Conservation (phyloP, 2,329 filamentous ascomycete species). For the Chaetothyriales sp. region DNA sequence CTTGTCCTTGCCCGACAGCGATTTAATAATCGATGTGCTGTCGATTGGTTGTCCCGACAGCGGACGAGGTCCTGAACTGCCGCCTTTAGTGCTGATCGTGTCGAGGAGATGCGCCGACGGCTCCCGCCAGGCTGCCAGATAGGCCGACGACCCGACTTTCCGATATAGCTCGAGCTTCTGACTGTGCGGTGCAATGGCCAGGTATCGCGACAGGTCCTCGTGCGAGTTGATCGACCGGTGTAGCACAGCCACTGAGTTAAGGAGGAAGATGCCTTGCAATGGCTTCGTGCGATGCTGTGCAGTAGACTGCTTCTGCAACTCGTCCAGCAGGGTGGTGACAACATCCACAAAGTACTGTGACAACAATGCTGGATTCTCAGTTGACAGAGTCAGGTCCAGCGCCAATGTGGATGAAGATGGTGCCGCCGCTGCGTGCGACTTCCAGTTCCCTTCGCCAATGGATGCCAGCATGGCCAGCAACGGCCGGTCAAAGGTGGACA, state of each 20-base stretch:
- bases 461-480: slow-evolving; percentile 84
- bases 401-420: slow-evolving; percentile 22
- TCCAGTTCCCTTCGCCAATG: slow-evolving; percentile 85
- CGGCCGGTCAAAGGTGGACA: slow-evolving; percentile 75
- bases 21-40: slow-evolving; percentile 71
- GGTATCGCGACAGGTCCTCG: slow-evolving; percentile 57
- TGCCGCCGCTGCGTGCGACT: slow-evolving; percentile 31
- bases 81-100: slow-evolving; percentile 60
- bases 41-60: slow-evolving; percentile 54
- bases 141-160: slow-evolving; percentile 70
- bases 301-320: slow-evolving; percentile 62
- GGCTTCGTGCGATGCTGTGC: slow-evolving; percentile 62
- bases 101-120: slow-evolving; percentile 74
- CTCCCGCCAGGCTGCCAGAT: slow-evolving; percentile 79
- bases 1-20: slow-evolving; percentile 76
- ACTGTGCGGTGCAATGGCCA: slow-evolving; percentile 49
- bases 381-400: slow-evolving; percentile 35
- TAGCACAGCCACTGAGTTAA: slow-evolving; percentile 72
- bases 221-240: slow-evolving; percentile 69
- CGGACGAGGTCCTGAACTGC: slow-evolving; percentile 42
- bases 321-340: slow-evolving; percentile 63
- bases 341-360: slow-evolving; percentile 82
- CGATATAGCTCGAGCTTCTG: slow-evolving; percentile 66
- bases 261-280: slow-evolving; percentile 73
- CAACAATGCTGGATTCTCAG: slow-evolving; percentile 62